Base-by-base conservation (phyloP, 306 rosid genomes). In the Fragaria vesca region DNA sequence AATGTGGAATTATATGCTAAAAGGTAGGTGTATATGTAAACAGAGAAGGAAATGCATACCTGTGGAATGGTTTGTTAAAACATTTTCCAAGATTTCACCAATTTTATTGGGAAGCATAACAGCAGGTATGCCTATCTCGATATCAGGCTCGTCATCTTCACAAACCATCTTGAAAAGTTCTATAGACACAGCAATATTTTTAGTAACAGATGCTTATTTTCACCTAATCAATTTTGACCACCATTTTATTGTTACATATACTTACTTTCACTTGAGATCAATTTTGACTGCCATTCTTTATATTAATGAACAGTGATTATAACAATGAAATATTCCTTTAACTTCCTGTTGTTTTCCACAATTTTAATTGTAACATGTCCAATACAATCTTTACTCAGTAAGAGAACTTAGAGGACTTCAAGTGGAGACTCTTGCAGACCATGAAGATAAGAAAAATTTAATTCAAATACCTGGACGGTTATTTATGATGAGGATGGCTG, bases 91-190 rank as follows among this genome's bases (percentile, higher is more conserved):
- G 70, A 72, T 85, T 50, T 51, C 69, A 61, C 99, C 99, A 85
- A 91, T 97, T 73, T 91, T 86, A 80, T 89, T 93, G 52, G 99
- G 99, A 75, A 95, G 97, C 99, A 95, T 93, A 51, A 95, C 99
- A 79, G 95, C 90, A 78, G 99, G 99, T 79, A 95, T 95, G 80
- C 86, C 73, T 75, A 95, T 93, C 72, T 66, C 66, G 80, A 91
- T 72, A 79, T 93, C 97, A 65, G 91, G 93, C 87, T 95, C 87
- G 66, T 85, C 90, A 5, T 75, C 83, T 81, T 91, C 97, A 77
- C 99, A 95, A 72, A 93, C 99, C 99, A 95, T 95, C 92, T 95
- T 95, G 89, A 93, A 91, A 90, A 95, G 99, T 82, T 88, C 99
- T 95, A 90, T 66, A 76, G 78, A 54, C 17, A 76, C 73, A 21